Base-by-base conservation (phyloP, 169 alveolate genomes). In the Eimeria falciformis region DNA sequence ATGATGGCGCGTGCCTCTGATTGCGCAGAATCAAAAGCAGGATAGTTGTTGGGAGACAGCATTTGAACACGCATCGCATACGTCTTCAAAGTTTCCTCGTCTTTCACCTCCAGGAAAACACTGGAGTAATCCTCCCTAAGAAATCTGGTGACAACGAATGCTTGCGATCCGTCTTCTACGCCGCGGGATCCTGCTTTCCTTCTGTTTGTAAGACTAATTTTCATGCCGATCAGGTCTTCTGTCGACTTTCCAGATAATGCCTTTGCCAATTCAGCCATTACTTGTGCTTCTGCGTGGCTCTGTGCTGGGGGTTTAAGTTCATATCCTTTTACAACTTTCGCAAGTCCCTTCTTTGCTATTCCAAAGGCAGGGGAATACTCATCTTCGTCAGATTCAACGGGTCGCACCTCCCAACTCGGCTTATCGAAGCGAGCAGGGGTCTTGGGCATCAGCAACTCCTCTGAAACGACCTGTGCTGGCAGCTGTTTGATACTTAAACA, bases 391-490 rank as follows among this genome's bases (percentile, higher is more conserved):
- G 86, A n/a, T 3, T 77, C 45, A 1, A 77, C 86, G 58, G 86
- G 86, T 7, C 25, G 68, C 86, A 27, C 86, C 47, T 46, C 45
- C 86, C 86, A 77, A 7, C 33, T 18, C 1, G 83, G 83, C 58
- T 77, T 45, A 7, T 21, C 46, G 0, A 25, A 11, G 25, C 29
- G 82, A 37, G 29, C 56, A 12, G 23, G 82, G 17, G 53, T 7
- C 23, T 17, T 3, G 5, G 82, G 55, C 12, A 2, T 33, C 40
- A 33, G 40, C 40, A 33, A 33, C 40, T 33, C 40, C 40, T 33
- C 40, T 33, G 2, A 33, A 33, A 33, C 40, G 40, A 33, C 40
- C 40, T 33, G 0, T 33, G 0, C 40, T 33, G 40, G 40, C 40
- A 33, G 40, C 40, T 0, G 40, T 33, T 33, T 33, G 40, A 33